Evolutionary conservation across 23 red algal genomes (phyloP).

Genomic region (Gracilaria gracilis): DNA sequence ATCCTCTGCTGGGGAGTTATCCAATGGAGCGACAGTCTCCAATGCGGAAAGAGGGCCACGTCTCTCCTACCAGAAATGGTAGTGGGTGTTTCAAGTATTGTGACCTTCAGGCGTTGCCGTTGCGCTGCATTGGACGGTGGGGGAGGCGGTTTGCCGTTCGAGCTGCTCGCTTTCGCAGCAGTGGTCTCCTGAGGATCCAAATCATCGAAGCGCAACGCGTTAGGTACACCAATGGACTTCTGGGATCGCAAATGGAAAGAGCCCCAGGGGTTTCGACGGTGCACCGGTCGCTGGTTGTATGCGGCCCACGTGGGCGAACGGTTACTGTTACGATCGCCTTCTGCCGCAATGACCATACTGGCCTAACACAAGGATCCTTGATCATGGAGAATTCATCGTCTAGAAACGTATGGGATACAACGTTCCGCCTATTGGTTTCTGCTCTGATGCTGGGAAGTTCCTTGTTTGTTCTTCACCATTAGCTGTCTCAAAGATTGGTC

Average conservation of each 20-base stretch:
- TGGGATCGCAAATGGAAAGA: neutral
- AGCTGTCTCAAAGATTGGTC: neutral
- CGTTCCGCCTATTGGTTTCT: neutral
- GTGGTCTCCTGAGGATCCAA: neutral
- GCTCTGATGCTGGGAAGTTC: neutral
- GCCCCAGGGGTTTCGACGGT: neutral
- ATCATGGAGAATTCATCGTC: no score
- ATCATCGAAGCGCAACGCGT: conserved; percentile 24
- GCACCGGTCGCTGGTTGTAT: neutral
- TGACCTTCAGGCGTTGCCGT: conserved; percentile 4
- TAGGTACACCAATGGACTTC: conserved; percentile 14
- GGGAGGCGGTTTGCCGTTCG: conserved; percentile 21
- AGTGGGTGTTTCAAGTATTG: neutral
- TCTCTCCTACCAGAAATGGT: neutral
- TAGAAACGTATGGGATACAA: neutral
- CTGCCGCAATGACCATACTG: no score
- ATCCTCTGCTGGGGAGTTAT: conserved; percentile 33
- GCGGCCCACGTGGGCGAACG: no score
- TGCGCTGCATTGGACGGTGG: conserved; percentile 11
- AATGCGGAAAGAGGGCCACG: neutral
- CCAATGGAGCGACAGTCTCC: conserved; percentile 16
- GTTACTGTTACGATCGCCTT: no score
- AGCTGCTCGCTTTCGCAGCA: neutral
- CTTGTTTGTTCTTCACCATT: neutral
- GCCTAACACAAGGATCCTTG: no score